Conservation (phyloP, 2,329 filamentous ascomycete species). For the Neopestalotiopsis sp. region DNA sequence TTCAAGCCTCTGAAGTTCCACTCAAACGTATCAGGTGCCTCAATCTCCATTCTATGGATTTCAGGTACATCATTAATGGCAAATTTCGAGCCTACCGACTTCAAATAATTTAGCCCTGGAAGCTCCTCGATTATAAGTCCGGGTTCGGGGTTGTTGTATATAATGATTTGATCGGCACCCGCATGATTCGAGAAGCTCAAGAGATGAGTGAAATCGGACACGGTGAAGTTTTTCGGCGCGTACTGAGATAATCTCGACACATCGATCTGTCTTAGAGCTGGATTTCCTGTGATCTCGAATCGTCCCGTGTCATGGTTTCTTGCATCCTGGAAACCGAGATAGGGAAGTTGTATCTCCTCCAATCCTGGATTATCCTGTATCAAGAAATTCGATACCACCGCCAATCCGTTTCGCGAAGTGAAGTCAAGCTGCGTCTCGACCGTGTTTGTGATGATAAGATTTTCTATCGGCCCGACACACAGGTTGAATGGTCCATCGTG, state of each 20-base stretch:
- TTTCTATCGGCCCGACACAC: not conserved
- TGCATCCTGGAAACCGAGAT: not conserved
- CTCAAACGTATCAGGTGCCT: not conserved
- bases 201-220: not conserved
- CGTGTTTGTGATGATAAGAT: not conserved
- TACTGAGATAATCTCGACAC: not conserved
- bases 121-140: not conserved
- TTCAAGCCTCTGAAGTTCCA: not conserved
- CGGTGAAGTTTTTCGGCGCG: not conserved
- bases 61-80: not conserved
- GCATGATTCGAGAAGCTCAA: not conserved
- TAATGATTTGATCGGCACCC: not conserved
- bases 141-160: not conserved
- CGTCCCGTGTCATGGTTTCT: not conserved
- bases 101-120: not conserved
- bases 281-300: not conserved
- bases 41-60: not conserved
- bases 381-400: not conserved
- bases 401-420: too few relatives aligned
- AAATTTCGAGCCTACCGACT: not conserved
- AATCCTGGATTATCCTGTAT: not conserved
- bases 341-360: not conserved
- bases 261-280: not conserved
- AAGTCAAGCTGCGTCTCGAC: not conserved
- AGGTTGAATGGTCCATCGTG: not conserved